Conservation (phyloP, 495 filamentous ascomycete genomes). For the Oleoguttula mirabilis region DNA sequence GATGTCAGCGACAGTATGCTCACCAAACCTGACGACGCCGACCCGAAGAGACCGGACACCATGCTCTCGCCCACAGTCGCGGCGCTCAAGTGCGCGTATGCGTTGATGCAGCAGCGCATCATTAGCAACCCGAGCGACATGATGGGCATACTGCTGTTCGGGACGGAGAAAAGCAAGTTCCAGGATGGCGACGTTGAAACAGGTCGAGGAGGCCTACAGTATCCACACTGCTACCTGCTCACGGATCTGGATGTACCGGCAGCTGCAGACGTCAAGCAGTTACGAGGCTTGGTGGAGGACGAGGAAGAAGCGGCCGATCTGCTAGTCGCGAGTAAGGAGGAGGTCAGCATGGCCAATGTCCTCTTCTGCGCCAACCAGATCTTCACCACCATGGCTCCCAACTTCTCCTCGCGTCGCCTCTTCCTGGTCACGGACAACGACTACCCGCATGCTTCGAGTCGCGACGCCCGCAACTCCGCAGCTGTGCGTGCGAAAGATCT, state of each 20-base stretch:
- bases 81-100: constrained; percentile 86
- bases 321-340: constrained; percentile 50
- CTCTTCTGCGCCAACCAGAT: constrained; percentile 93
- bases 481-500: constrained; percentile 85
- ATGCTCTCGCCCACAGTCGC: constrained; percentile 51
- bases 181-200: constrained; percentile 52
- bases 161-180: constrained; percentile 77
- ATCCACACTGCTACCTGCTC: constrained; percentile 87
- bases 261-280: constrained; percentile 69
- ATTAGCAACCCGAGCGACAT: constrained; percentile 94
- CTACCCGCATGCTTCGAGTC: constrained; percentile 64
- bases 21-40: constrained; percentile 45
- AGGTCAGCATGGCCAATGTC: constrained; percentile 74
- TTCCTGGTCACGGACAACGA: constrained; percentile 97
- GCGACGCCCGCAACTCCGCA: constrained; percentile 57
- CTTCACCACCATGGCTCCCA: constrained; percentile 88
- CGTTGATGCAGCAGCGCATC: constrained; percentile 94
- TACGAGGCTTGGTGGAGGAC: constrained; percentile 64
- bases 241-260: constrained; percentile 79
- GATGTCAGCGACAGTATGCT: constrained; percentile 91
- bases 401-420: constrained; percentile 80
- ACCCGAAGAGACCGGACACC: constrained; percentile 55
- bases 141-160: constrained; percentile 94
- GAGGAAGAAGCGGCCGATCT: constrained; percentile 52
- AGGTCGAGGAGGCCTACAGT: constrained; percentile 46